Evolutionary conservation across 2,329 filamentous ascomycete species (phyloP), one percentile per base, ranked within the genome.

Genomic region (Colletotrichum tanaceti): DNA sequence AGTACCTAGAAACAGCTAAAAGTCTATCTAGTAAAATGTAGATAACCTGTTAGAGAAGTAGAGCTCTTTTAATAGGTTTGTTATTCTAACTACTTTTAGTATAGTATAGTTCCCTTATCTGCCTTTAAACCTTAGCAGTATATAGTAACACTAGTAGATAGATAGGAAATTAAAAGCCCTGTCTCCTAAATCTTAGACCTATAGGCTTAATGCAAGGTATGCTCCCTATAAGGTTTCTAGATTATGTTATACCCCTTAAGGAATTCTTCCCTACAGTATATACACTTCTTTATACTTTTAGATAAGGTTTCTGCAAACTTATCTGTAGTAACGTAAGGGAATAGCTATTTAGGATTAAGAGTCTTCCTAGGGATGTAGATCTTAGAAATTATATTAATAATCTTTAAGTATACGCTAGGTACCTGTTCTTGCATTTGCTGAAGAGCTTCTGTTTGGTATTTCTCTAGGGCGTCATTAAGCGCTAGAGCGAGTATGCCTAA

Each of bases 331-430:
- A 49, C 46, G 16, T 20, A 49, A 18, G 46, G 46, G 22, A 49
- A 49, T 49, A 49, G 46, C 16, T 49, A 20, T 7, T 49, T 49
- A 14, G 46, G 46, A 24, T 49, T 20, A 20, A 49, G 46, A 49
- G n/a, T 49, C 46, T 49, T 49, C 20, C 46, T 49, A 9, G 24
- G 10, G 46, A 49, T 49, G 46, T 49, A 20, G 46, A 49, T 49
- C 22, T 49, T 20, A 9, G 46, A 49, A 49, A 49, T 22, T 14
- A 49, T 28, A 13, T 24, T 13, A 10, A 49, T 49, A 28, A 49
- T 20, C 16, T 14, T 13, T 49, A 20, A 49, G 16, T 49, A 49
- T 13, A 49, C 46, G 46, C 24, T 7, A 20, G 46, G 46, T 49
- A 3, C 46, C 22, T 20, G 46, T 49, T 49, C 20, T 13, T 20